phyloP scores from a whole-genome alignment of 805 yeast genomes.

The Yamadazyma paraphyllophila region DNA sequence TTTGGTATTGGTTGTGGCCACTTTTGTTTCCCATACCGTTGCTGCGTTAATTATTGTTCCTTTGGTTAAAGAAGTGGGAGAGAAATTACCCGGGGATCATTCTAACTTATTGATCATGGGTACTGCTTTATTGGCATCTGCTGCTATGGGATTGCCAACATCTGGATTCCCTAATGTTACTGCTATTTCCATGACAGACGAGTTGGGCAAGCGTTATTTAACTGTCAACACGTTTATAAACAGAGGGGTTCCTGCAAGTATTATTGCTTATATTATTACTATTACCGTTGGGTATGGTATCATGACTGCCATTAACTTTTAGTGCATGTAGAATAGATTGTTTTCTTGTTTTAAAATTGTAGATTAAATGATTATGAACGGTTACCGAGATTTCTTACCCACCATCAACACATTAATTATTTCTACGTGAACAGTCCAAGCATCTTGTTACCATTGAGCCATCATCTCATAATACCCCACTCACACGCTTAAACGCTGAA shows the following conservation, averaged over 20 bases:
- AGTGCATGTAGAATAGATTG: background rate
- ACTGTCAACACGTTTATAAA: conserved; percentile 42
- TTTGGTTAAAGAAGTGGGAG: conserved; percentile 41
- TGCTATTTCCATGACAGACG: conserved; percentile 43
- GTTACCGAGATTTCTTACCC: too few relatives aligned
- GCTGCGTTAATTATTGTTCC: conserved; percentile 44
- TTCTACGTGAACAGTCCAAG: too few relatives aligned
- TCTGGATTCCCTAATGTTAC: conserved; percentile 46
- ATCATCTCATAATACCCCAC: too few relatives aligned
- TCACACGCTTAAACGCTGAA: too few relatives aligned
- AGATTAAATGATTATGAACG: too few relatives aligned
- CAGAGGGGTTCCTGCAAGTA: conserved; percentile 41
- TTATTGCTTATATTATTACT: conserved; percentile 34
- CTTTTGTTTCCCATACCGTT: conserved; percentile 45
- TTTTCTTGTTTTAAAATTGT: too few relatives aligned
- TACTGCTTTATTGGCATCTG: conserved; percentile 39
- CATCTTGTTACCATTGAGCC: too few relatives aligned
- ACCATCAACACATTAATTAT: too few relatives aligned
- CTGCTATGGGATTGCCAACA: conserved; percentile 47
- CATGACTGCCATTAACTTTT: conserved; percentile 31
- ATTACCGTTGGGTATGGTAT: conserved; percentile 42
- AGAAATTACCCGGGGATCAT: conserved; percentile 35
- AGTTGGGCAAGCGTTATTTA: conserved; percentile 39
- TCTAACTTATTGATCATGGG: conserved; percentile 41
- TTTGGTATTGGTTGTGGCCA: conserved; percentile 40